Percentiles rank a stretch among this genome's conserved stretches.
Conservation (phyloP, 2,329 filamentous ascomycete genomes). For the Paecilomyces sp. region DNA sequence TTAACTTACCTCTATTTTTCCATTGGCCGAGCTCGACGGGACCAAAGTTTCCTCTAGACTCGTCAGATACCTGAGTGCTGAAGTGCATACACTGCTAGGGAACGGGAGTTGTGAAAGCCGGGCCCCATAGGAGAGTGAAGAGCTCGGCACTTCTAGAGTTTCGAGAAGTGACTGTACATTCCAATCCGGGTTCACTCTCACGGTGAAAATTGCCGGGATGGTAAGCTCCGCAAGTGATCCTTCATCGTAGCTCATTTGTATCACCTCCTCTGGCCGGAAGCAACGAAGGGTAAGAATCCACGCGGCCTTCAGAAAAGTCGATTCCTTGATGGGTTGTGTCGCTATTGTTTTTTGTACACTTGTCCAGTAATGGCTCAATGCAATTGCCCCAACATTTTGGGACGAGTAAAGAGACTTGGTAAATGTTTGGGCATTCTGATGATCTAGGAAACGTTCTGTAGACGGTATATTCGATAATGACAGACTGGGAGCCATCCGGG, state of each 20-base stretch:
- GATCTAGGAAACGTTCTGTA: not conserved
- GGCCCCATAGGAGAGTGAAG: not conserved
- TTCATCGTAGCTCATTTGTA: not conserved
- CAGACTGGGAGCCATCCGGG: not conserved
- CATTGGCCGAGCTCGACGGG: not conserved
- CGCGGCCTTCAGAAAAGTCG: not conserved
- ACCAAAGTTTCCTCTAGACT: not conserved
- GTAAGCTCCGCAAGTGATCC: not conserved
- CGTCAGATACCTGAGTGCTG: not conserved
- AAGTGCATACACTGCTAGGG: not conserved
- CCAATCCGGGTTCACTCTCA: not conserved
- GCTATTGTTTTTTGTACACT: not conserved
- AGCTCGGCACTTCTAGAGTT: not conserved
- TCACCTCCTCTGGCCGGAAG: not conserved
- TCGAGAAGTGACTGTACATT: not conserved
- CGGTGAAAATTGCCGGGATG: not conserved
- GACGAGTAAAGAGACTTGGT: not conserved
- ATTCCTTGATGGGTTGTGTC: constrained; percentile 6
- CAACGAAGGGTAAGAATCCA: not conserved
- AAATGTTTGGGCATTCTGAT: not conserved
- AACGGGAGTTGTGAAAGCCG: not conserved
- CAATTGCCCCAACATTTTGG: not conserved
- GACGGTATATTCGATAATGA: not conserved
- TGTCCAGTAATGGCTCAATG: not conserved
- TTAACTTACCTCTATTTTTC: not conserved